Evolutionary conservation across 2,329 filamentous ascomycete species (phyloP).

Genomic region (Thielaviopsis punctulata): DNA sequence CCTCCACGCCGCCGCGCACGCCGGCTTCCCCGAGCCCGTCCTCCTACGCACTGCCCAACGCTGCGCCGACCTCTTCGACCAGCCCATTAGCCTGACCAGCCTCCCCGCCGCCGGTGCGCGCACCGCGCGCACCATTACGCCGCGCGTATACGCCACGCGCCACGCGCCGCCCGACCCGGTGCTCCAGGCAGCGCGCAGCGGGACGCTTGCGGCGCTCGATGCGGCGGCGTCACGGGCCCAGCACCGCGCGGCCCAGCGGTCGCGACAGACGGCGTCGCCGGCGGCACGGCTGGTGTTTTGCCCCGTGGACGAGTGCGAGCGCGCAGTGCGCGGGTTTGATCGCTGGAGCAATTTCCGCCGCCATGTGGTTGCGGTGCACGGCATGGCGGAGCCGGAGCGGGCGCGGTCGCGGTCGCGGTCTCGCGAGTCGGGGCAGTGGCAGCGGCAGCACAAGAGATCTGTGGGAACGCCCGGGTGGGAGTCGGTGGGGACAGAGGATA

Average conservation of each 20-base stretch:
- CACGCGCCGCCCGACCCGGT: conserved; percentile 13
- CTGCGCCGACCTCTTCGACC: conserved; percentile 58
- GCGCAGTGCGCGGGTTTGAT: conserved; percentile 21
- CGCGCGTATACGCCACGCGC: neutral
- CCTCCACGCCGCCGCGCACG: conserved; percentile 57
- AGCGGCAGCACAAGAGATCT: conserved; percentile 21
- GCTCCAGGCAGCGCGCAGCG: conserved; percentile 14
- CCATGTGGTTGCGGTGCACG: conserved; percentile 24
- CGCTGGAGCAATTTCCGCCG: conserved; percentile 21
- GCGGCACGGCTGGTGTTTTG: conserved; percentile 19
- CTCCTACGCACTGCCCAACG: conserved; percentile 54
- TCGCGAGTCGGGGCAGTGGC: conserved; percentile 21
- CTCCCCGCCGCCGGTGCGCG: conserved; percentile 20
- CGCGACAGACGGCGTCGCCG: conserved; percentile 14
- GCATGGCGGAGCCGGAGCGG: conserved; percentile 12
- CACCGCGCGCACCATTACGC: neutral
- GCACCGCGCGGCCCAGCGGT: neutral
- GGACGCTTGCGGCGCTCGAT: conserved; percentile 15
- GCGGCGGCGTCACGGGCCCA: neutral
- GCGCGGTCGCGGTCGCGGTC: conserved; percentile 16
- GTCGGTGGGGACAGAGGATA: conserved; percentile 1
- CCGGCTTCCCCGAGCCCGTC: conserved; percentile 47
- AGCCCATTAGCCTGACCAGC: conserved; percentile 48
- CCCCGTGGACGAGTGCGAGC: conserved; percentile 22
- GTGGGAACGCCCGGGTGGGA: conserved; percentile 1